phyloP scores from a whole-genome alignment of 2,329 filamentous ascomycete species.

The Onygenales sp. region DNA sequence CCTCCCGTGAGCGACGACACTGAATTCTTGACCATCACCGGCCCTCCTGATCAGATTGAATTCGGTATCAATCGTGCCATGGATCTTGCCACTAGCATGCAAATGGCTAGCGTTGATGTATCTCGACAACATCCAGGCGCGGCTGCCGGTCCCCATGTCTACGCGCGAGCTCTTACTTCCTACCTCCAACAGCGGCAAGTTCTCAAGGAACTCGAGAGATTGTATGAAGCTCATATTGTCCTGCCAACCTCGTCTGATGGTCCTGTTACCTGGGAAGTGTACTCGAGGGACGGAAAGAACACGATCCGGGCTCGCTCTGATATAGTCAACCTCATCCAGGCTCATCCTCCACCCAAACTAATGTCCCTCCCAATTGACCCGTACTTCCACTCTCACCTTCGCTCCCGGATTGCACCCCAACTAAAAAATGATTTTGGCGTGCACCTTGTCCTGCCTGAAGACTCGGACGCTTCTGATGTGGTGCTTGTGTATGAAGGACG shows the following conservation, averaged over 20 bases:
- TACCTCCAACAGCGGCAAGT: constrained; percentile 78
- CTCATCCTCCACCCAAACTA: constrained; percentile 37
- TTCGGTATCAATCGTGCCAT: constrained; percentile 73
- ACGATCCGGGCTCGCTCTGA: constrained; percentile 40
- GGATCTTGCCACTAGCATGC: constrained; percentile 80
- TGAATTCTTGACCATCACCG: constrained; percentile 76
- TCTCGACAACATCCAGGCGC: constrained; percentile 68
- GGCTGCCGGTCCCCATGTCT: constrained; percentile 60
- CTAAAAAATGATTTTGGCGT: constrained; percentile 37
- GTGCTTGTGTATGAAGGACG: constrained; percentile 42
- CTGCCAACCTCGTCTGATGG: constrained; percentile 59
- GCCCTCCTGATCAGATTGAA: constrained; percentile 63
- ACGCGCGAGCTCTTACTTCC: constrained; percentile 77
- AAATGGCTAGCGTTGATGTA: constrained; percentile 73
- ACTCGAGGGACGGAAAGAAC: constrained; percentile 78
- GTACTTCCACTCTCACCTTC: constrained; percentile 40
- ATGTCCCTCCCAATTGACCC: constrained; percentile 38
- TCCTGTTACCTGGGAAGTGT: constrained; percentile 76
- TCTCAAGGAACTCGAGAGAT: constrained; percentile 69
- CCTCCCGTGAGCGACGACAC: constrained; percentile 67
- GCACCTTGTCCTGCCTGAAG: constrained; percentile 39
- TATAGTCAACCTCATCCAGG: constrained; percentile 40
- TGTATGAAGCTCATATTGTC: constrained; percentile 79
- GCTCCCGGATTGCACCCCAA: constrained; percentile 27
- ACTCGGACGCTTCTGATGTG: constrained; percentile 31